Percentiles rank a stretch among this genome's conserved stretches.
These are phyloP conservation scores for Naganishia friedmannii DNA, from an alignment of 768 basidiomycete genomes.

Conservation along the genomic window DNA sequence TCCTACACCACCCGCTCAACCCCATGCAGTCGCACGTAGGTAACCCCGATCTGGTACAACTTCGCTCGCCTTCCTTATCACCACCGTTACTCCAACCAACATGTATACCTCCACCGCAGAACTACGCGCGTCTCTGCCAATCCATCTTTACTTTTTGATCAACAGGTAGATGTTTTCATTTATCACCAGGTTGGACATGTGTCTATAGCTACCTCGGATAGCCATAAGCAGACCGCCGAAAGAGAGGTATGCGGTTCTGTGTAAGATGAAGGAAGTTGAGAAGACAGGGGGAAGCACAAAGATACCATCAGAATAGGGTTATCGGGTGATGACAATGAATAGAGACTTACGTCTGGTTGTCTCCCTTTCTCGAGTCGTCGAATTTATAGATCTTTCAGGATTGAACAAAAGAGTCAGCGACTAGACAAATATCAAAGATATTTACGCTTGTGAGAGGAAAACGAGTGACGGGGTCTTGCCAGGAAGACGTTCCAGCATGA, in stretches of 20 bases:
- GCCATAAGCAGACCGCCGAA: conserved; percentile 96
- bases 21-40: not conserved
- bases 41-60: not conserved
- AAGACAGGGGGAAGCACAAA: conserved; percentile 22
- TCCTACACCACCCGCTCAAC: not conserved
- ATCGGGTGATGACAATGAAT: not conserved
- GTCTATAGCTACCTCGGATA: conserved; percentile 83
- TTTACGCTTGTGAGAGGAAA: not conserved
- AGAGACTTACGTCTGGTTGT: conserved; percentile 68
- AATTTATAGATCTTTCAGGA: conserved; percentile 83
- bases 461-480: not conserved
- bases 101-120: not conserved
- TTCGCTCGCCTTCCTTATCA: not conserved
- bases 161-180: conserved; percentile 90
- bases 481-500: not conserved
- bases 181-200: conserved; percentile 84
- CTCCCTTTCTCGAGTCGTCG: conserved; percentile 71
- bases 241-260: conserved; percentile 89
- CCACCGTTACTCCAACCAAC: not conserved
- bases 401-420: not conserved
- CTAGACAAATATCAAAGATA: no score
- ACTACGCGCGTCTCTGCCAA: not conserved
- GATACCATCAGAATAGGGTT: not conserved
- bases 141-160: conserved; percentile 58
- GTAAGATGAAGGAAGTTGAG: not conserved